Conservation (phyloP, 805 yeast species). For the Barnettozyma populi region DNA sequence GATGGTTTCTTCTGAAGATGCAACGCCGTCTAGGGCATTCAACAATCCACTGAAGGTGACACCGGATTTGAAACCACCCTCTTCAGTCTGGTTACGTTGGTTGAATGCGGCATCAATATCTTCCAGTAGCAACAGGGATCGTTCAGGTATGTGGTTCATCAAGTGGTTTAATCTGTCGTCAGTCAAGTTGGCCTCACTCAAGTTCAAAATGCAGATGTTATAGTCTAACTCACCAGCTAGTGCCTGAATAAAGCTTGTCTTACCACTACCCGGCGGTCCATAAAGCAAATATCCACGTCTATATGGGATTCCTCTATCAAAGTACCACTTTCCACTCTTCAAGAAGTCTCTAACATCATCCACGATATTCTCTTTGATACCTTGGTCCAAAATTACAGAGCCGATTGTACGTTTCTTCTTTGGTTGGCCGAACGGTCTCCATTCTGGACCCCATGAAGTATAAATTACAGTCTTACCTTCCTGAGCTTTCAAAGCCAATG, state of each 20-base stretch:
- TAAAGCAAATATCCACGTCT: constrained; percentile 89
- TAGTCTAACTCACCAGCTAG: constrained; percentile 94
- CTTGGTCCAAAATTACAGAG: constrained; percentile 79
- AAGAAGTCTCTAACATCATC: constrained; percentile 78
- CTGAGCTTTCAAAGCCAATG: constrained; percentile 69
- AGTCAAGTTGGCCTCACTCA: constrained; percentile 86
- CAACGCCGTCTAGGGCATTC: constrained; percentile 95
- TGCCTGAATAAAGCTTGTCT: constrained; percentile 93
- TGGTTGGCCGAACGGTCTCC: constrained; percentile 98
- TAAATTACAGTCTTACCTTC: constrained; percentile 93
- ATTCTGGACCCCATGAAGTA: constrained; percentile 97
- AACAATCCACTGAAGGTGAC: constrained; percentile 93
- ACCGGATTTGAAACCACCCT: constrained; percentile 75
- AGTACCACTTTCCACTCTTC: constrained; percentile 82
- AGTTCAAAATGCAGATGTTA: constrained; percentile 86
- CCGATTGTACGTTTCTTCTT: constrained; percentile 78
- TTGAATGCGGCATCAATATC: constrained; percentile 96
- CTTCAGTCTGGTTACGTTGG: constrained; percentile 68
- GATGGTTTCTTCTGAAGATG: constrained; percentile 92
- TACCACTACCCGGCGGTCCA: constrained; percentile 98
- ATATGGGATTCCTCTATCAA: constrained; percentile 95
- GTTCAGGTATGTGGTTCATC: constrained; percentile 92
- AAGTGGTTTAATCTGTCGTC: constrained; percentile 92
- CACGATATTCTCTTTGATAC: constrained; percentile 60
- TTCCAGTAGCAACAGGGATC: constrained; percentile 79